Percentiles rank a stretch among this genome's conserved stretches.
phyloP scores from a whole-genome alignment of 345 rosid species.

The Cochlearia excelsa region DNA sequence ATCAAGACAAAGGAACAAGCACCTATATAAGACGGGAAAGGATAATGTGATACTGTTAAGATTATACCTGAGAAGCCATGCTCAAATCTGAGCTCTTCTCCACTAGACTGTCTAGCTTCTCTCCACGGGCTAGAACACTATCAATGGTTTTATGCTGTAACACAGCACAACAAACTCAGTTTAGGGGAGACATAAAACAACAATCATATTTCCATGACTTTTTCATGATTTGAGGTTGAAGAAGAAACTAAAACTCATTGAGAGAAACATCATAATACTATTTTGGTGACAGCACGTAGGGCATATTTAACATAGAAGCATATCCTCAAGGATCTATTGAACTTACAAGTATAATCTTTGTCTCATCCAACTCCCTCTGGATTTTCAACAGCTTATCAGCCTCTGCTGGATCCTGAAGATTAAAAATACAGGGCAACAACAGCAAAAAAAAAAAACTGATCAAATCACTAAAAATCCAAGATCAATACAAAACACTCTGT shows the following conservation, averaged over 20 bases:
- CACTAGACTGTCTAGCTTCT: slow-evolving; percentile 91
- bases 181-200: neutral
- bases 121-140: slow-evolving; percentile 95
- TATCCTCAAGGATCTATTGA: neutral
- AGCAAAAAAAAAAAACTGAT: slow-evolving; percentile 7
- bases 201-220: slow-evolving; percentile 3
- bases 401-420: slow-evolving; percentile 90
- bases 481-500: neutral
- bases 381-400: slow-evolving; percentile 95
- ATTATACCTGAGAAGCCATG: slow-evolving; percentile 85
- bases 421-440: slow-evolving; percentile 2
- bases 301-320: neutral
- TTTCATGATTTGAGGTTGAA: neutral
- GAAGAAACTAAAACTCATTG: neutral
- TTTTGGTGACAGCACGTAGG: neutral
- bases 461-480: slow-evolving; percentile 16
- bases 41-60: neutral
- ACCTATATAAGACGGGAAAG: neutral
- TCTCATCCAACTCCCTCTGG: slow-evolving; percentile 97
- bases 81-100: slow-evolving; percentile 99
- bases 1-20: neutral
- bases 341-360: slow-evolving; percentile 96
- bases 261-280: slow-evolving; percentile 15
- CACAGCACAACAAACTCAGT: slow-evolving; percentile 17
- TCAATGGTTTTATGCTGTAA: slow-evolving; percentile 96